Percentiles rank a stretch among this genome's conserved stretches.
phyloP scores from a whole-genome alignment of 305 asterid genomes.

The Lippia alba region DNA sequence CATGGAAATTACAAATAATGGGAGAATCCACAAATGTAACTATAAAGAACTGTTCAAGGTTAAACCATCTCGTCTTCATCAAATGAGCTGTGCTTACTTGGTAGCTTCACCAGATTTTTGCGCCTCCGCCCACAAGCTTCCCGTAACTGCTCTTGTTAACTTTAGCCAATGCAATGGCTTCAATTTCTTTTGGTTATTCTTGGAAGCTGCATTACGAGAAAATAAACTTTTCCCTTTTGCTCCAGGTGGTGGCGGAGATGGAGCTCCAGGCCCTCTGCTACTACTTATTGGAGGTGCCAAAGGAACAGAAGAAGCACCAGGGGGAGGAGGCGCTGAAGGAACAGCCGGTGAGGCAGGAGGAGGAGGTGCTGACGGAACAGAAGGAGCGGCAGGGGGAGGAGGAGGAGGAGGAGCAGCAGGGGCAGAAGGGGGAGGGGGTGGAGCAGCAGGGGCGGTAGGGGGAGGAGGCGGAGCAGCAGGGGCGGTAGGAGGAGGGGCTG shows the following conservation, averaged over 20 bases:
- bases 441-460: slow-evolving; percentile 12
- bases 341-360: not conserved
- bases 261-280: slow-evolving; percentile 44
- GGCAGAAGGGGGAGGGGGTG: slow-evolving; percentile 26
- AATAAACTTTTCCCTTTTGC: slow-evolving; percentile 63
- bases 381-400: slow-evolving; percentile 45
- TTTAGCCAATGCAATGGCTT: slow-evolving; percentile 96
- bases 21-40: slow-evolving; percentile 28
- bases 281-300: slow-evolving; percentile 61
- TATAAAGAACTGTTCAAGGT: slow-evolving; percentile 17
- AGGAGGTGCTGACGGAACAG: slow-evolving; percentile 25
- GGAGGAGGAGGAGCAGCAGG: slow-evolving; percentile 75
- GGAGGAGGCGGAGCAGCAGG: not conserved
- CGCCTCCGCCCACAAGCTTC: slow-evolving; percentile 98
- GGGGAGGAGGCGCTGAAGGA: slow-evolving; percentile 17
- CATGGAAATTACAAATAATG: slow-evolving; percentile 25
- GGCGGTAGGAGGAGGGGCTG: slow-evolving; percentile 51
- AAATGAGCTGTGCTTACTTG: slow-evolving; percentile 54
- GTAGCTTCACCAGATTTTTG: slow-evolving; percentile 87
- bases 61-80: slow-evolving; percentile 25
- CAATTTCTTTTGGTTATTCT: slow-evolving; percentile 73
- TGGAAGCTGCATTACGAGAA: slow-evolving; percentile 62
- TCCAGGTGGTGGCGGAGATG: slow-evolving; percentile 85
- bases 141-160: slow-evolving; percentile 90
- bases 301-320: slow-evolving; percentile 60